Conservation (phyloP, 176 grass and related monocot genomes). For the Phragmites australis region DNA sequence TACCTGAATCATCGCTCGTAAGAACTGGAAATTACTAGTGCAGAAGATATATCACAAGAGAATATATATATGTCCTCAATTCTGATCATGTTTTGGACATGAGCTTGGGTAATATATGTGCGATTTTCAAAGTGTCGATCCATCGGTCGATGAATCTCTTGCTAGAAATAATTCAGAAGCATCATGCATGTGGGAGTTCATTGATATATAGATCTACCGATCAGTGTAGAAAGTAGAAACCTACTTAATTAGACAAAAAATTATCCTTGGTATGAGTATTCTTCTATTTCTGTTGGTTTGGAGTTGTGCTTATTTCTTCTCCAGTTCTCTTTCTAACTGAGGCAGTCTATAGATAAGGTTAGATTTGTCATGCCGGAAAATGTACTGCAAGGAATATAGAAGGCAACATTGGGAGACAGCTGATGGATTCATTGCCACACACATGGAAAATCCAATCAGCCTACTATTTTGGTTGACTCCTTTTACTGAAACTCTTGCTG, state of each 20-base stretch:
- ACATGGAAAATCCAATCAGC: constrained; percentile 23
- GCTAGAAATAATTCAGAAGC: constrained; percentile 37
- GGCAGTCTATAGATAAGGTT: constrained; percentile 16
- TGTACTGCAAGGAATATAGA: constrained; percentile 34
- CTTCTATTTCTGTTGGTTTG: not conserved
- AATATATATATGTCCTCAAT: constrained; percentile 39
- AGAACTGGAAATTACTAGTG: constrained; percentile 54
- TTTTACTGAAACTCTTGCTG: constrained; percentile 27
- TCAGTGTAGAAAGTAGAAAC: constrained; percentile 34
- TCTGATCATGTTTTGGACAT: constrained; percentile 52
- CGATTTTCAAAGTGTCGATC: constrained; percentile 14
- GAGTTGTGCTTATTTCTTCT: constrained; percentile 22
- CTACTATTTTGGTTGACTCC: constrained; percentile 44
- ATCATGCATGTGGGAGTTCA: constrained; percentile 1
- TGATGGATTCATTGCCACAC: constrained; percentile 44
- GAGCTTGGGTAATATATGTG: constrained; percentile 38
- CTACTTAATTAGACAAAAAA: constrained; percentile 28
- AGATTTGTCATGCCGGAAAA: constrained; percentile 24
- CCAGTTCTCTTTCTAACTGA: not conserved
- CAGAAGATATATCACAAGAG: constrained; percentile 54
- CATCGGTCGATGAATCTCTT: not conserved
- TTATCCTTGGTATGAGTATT: not conserved
- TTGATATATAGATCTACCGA: constrained; percentile 26
- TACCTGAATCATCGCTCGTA: constrained; percentile 67
- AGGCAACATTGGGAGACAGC: constrained; percentile 36